phyloP scores from a whole-genome alignment of 2,329 filamentous ascomycete species.

The Ophiostoma ulmi region DNA sequence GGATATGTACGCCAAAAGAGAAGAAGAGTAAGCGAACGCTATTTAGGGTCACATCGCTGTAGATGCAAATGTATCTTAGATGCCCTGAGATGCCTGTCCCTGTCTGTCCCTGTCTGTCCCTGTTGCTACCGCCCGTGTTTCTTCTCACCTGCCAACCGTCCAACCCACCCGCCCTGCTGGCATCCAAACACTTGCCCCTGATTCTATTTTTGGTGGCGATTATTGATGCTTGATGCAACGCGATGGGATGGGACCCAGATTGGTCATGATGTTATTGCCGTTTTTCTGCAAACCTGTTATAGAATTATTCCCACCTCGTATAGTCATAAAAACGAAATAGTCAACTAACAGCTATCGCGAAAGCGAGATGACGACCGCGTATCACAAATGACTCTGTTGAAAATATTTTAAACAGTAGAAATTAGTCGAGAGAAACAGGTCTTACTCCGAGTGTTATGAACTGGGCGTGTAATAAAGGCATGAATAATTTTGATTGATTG shows the following conservation, averaged over 20 bases:
- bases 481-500: not conserved
- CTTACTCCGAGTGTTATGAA: conserved; percentile 1
- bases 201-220: conserved; percentile 1
- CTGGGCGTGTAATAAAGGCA: not conserved
- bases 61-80: not conserved
- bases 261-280: not conserved
- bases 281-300: not conserved
- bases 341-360: not conserved
- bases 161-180: not conserved
- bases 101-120: too few relatives aligned
- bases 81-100: not conserved
- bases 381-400: not conserved
- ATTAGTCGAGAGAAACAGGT: conserved; percentile 1
- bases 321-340: too few relatives aligned
- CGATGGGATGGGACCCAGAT: not conserved
- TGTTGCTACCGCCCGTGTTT: not conserved
- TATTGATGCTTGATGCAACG: not conserved
- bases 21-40: not conserved
- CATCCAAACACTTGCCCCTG: conserved; percentile 9
- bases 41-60: not conserved
- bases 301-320: too few relatives aligned
- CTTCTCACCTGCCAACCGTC: not conserved
- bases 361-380: not conserved
- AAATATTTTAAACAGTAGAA: not conserved
- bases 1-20: not conserved